Conservation (phyloP, 768 basidiomycete species). For the Boletales sp. region DNA sequence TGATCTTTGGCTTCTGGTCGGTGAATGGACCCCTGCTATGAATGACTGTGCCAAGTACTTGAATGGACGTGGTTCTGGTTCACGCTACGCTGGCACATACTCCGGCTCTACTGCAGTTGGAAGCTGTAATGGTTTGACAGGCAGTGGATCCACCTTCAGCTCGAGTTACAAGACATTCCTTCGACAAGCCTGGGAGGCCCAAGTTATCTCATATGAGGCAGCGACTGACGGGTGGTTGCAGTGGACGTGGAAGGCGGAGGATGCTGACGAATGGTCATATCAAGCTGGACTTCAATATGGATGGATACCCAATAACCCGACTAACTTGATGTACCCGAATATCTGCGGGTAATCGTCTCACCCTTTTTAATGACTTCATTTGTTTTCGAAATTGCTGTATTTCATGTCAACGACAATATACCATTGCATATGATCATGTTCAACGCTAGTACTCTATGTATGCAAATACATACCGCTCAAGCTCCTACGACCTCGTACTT, state of each 20-base stretch:
- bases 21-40: conserved; percentile 80
- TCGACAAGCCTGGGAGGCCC: conserved; percentile 81
- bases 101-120: conserved; percentile 66
- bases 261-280: conserved; percentile 88
- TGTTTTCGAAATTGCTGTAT: not conserved
- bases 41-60: conserved; percentile 64
- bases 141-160: conserved; percentile 71
- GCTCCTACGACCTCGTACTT: conserved; percentile 63
- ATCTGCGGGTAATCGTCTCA: conserved; percentile 47
- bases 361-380: not conserved
- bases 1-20: conserved; percentile 78
- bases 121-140: conserved; percentile 71
- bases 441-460: no score
- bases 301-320: conserved; percentile 74
- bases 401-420: not conserved
- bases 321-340: conserved; percentile 49
- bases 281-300: conserved; percentile 74
- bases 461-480: conserved; percentile 4
- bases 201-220: conserved; percentile 67
- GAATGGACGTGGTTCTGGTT: conserved; percentile 75
- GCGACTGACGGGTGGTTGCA: conserved; percentile 68
- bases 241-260: conserved; percentile 85
- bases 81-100: conserved; percentile 61
- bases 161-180: conserved; percentile 77
- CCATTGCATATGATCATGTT: not conserved